A percentile compares a stretch with the other conserved stretches of the same genome.
Conservation (phyloP, 2,329 filamentous ascomycete species). For the Gnomoniopsis smithogilvyi region DNA sequence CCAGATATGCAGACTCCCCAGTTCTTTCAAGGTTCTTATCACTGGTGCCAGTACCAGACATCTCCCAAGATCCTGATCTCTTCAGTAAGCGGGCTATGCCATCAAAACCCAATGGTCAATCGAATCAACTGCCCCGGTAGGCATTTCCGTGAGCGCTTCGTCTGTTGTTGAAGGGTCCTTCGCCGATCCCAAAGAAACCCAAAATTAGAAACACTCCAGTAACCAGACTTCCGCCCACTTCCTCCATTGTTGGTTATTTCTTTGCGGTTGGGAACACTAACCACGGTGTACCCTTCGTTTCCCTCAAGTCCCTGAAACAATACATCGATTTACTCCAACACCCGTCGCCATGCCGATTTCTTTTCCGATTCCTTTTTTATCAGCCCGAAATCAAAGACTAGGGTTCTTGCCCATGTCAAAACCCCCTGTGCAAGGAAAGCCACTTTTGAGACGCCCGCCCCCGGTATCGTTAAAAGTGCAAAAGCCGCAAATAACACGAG, state of each 20-base stretch:
- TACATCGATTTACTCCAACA: conserved; percentile 18
- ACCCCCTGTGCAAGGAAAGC: conserved; percentile 1
- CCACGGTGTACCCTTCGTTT: background rate
- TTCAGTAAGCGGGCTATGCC: no score
- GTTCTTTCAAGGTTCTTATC: background rate
- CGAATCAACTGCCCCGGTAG: background rate
- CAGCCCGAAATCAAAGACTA: conserved; percentile 14
- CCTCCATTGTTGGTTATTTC: no score
- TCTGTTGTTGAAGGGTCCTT: background rate
- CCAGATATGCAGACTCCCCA: background rate
- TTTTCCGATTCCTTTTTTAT: conserved; percentile 9
- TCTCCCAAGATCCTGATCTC: background rate
- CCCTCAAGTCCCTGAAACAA: conserved; percentile 4
- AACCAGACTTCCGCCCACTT: no score
- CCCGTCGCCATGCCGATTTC: conserved; percentile 19
- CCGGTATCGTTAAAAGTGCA: background rate
- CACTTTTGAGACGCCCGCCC: conserved; percentile 12
- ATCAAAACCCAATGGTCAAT: no score
- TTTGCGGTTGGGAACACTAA: no score
- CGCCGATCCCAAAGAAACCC: no score
- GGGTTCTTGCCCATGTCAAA: conserved; percentile 5
- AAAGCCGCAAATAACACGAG: conserved; percentile 1
- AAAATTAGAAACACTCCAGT: no score
- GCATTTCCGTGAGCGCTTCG: background rate
- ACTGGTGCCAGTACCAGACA: background rate